Evolutionary conservation across 225 moss, liverwort and hornwort species (phyloP).

Genomic region (Takakia lepidozioides): DNA sequence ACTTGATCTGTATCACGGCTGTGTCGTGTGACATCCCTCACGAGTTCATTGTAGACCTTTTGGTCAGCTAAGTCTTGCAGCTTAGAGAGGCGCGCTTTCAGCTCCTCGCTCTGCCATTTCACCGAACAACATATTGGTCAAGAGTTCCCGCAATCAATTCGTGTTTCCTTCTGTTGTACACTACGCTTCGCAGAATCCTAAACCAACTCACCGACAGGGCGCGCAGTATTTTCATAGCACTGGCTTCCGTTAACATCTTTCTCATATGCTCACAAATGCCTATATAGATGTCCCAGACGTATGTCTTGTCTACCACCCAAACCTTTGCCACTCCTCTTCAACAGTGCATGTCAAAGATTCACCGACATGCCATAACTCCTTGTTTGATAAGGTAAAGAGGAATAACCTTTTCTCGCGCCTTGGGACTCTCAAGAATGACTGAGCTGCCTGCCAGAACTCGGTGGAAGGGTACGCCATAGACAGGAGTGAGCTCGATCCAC

Average conservation of each 20-base stretch:
- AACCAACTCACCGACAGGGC: too few species aligned
- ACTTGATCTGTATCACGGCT: constrained; percentile 41
- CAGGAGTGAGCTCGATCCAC: constrained; percentile 48
- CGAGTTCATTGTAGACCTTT: constrained; percentile 66
- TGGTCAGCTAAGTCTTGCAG: constrained; percentile 65
- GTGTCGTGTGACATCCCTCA: constrained; percentile 62
- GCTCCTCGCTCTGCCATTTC: constrained; percentile 61
- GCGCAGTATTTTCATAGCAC: neutral
- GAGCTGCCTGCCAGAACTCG: constrained; percentile 65
- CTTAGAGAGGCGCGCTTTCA: constrained; percentile 66
- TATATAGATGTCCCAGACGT: too few species aligned
- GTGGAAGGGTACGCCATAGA: constrained; percentile 44
- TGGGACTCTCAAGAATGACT: constrained; percentile 66
- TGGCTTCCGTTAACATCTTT: constrained; percentile 15
- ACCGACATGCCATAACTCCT: constrained; percentile 4
- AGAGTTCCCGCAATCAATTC: neutral
- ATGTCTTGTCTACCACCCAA: constrained; percentile 13
- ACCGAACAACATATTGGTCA: neutral
- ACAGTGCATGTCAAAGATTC: constrained; percentile 37
- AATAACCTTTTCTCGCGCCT: constrained; percentile 78
- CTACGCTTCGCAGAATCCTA: too few species aligned
- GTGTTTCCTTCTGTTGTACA: neutral
- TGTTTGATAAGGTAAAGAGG: neutral
- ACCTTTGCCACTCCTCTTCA: constrained; percentile 19
- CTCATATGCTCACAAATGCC: too few species aligned